Conservation (phyloP, 176 grass and related monocot genomes). For the Chloris gayana region DNA sequence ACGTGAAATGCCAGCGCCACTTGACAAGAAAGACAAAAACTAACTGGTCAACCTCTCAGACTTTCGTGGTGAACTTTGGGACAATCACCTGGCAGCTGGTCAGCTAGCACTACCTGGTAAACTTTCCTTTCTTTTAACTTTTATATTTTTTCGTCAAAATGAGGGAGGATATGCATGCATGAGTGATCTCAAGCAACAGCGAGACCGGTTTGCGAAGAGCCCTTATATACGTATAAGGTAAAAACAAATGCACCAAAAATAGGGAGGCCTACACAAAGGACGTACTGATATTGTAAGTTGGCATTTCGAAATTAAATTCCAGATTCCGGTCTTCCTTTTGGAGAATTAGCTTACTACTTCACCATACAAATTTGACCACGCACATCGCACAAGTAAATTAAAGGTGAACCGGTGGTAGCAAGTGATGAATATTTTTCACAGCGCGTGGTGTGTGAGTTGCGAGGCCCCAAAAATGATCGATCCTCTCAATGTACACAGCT, state of each 20-base stretch:
- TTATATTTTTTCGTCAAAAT: neutral
- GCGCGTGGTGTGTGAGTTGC: neutral
- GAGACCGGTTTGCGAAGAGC: too few relatives aligned
- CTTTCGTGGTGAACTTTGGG: neutral
- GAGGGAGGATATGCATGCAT: too few relatives aligned
- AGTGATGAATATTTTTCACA: neutral
- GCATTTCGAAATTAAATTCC: neutral
- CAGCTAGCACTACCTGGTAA: too few relatives aligned
- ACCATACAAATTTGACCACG: neutral
- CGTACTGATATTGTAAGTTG: neutral
- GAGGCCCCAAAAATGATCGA: neutral
- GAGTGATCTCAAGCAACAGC: too few relatives aligned
- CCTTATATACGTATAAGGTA: too few relatives aligned
- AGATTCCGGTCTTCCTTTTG: neutral
- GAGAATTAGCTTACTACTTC: neutral
- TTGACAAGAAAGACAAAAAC: neutral
- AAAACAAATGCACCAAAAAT: too few relatives aligned
- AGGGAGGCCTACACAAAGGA: too few relatives aligned
- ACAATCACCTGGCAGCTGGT: neutral
- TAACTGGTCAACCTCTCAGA: neutral
- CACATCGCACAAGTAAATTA: neutral
- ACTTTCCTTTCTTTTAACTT: neutral
- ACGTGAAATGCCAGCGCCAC: neutral
- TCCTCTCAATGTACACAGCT: neutral
- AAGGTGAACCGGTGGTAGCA: neutral